Evolutionary conservation across 306 rosid species (phyloP).

Genomic region (Pachyrhizus erosus): DNA sequence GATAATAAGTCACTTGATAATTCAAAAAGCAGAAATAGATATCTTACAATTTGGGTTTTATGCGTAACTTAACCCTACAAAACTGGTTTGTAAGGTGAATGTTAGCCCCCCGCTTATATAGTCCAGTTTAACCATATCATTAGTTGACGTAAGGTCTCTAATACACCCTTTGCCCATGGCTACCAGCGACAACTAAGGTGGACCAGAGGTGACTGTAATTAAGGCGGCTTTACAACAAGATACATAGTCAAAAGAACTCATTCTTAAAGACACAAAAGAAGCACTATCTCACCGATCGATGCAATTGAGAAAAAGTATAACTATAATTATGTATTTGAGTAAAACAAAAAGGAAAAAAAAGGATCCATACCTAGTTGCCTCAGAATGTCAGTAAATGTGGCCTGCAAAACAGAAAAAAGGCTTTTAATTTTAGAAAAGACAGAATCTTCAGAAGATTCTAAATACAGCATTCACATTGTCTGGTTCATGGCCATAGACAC

Average conservation of each 20-base stretch:
- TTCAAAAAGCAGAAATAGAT: not conserved
- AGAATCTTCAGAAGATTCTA: not conserved
- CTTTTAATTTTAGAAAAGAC: conserved; percentile 13
- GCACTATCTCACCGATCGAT: conserved; percentile 1
- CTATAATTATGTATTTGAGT: not conserved
- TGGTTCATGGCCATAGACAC: not conserved
- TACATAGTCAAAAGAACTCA: not conserved
- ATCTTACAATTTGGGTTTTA: no score
- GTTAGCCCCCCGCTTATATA: no score
- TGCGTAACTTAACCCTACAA: no score
- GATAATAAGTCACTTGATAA: not conserved
- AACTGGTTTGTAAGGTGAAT: no score
- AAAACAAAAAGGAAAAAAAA: not conserved
- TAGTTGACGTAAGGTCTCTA: no score
- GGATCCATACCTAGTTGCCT: conserved; percentile 75
- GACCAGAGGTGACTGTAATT: no score
- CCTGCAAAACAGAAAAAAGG: conserved; percentile 63
- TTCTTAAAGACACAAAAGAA: not conserved
- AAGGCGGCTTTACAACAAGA: no score
- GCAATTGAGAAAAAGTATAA: conserved; percentile 4
- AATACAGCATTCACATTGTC: not conserved
- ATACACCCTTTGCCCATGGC: no score
- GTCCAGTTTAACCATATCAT: no score
- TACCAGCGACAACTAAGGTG: no score
- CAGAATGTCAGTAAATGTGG: conserved; percentile 97